These are phyloP conservation scores for Lecanicillium sp. DNA, from an alignment of 2,329 filamentous ascomycete genomes.

Conservation along the genomic window DNA sequence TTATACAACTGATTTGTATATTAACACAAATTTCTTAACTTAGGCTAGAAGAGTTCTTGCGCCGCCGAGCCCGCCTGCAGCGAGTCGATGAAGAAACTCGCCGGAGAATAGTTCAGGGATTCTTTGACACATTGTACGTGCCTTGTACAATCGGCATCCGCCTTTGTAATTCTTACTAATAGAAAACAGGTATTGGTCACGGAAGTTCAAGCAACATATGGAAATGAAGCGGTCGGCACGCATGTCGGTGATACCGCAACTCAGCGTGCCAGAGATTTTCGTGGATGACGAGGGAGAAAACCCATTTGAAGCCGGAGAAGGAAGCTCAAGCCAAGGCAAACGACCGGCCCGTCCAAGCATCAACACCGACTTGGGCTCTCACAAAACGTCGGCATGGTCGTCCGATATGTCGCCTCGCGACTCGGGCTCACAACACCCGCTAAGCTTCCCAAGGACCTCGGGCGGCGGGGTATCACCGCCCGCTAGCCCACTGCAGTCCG, in stretches of 20 bases:
- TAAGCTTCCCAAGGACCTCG: constrained; percentile 45
- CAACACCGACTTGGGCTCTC: constrained; percentile 1
- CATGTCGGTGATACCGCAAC: constrained; percentile 69
- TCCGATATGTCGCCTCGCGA: constrained; percentile 6
- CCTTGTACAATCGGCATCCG: background rate
- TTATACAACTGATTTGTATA: background rate
- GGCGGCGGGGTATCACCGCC: constrained; percentile 30
- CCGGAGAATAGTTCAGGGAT: constrained; percentile 81
- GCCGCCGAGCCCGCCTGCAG: constrained; percentile 81
- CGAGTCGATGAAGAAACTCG: constrained; percentile 92
- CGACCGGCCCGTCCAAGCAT: constrained; percentile 4
- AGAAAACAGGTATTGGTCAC: constrained; percentile 61
- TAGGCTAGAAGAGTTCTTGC: constrained; percentile 87
- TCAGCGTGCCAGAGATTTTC: constrained; percentile 82
- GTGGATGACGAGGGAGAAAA: constrained; percentile 66
- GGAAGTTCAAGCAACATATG: constrained; percentile 69
- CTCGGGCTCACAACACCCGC: constrained; percentile 33
- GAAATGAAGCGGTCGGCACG: constrained; percentile 66
- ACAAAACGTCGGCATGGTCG: constrained; percentile 5
- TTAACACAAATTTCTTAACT: constrained; percentile 17
- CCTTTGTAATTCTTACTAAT: background rate
- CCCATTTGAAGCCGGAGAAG: constrained; percentile 27
- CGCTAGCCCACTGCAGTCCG: constrained; percentile 47
- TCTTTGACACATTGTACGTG: constrained; percentile 81
- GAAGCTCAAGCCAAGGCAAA: constrained; percentile 13